Evolutionary conservation across 805 yeast species (phyloP).

Genomic region (Wickerhamomyces sydowiorum): DNA sequence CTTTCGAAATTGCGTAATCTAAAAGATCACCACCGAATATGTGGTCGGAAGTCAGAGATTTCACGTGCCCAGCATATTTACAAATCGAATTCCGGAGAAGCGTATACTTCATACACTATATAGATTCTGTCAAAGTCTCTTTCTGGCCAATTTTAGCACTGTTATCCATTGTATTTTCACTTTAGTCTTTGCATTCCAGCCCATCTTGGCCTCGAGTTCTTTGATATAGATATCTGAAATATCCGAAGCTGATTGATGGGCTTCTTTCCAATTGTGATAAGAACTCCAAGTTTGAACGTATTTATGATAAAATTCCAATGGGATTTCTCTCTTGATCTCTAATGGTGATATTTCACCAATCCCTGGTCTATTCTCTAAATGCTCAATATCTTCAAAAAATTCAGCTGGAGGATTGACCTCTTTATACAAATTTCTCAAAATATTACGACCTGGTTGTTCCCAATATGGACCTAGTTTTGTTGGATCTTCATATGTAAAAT

Average conservation of each 20-base stretch:
- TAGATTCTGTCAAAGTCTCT: conserved; percentile 8
- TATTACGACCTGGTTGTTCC: conserved; percentile 77
- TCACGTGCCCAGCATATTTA: not conserved
- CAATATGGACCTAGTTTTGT: conserved; percentile 61
- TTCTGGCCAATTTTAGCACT: conserved; percentile 43
- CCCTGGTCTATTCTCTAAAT: conserved; percentile 25
- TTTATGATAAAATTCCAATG: conserved; percentile 39
- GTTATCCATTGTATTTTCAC: conserved; percentile 44
- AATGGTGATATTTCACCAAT: conserved; percentile 19
- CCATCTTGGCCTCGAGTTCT: conserved; percentile 34
- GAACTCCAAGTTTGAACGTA: conserved; percentile 72
- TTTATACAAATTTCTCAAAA: conserved; percentile 39
- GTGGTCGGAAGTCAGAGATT: not conserved
- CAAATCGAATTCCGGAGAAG: not conserved
- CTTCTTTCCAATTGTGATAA: conserved; percentile 48
- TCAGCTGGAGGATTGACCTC: conserved; percentile 38
- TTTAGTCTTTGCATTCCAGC: conserved; percentile 37
- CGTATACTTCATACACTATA: not conserved
- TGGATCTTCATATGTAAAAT: conserved; percentile 46
- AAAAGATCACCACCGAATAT: not conserved
- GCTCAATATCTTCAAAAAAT: conserved; percentile 34
- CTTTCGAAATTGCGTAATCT: not conserved
- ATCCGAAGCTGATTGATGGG: conserved; percentile 23
- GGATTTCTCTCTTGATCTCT: conserved; percentile 29
- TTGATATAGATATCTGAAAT: conserved; percentile 29